These are phyloP conservation scores for Setaria viridis DNA, from an alignment of 202 grass and related monocot species.

Conservation along the genomic window DNA sequence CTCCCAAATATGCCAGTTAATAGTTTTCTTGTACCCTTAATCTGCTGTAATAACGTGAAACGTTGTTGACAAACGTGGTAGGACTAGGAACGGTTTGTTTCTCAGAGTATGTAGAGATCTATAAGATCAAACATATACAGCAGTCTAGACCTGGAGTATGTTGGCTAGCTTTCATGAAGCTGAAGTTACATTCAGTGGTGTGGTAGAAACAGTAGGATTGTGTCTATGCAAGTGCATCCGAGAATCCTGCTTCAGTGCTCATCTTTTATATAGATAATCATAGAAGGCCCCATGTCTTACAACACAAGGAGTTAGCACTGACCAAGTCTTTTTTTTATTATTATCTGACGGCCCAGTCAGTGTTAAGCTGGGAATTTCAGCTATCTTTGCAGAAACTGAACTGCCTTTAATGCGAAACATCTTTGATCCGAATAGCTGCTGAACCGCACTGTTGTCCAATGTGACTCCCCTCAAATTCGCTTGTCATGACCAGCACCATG, in stretches of 20 bases:
- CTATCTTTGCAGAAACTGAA: too few species aligned
- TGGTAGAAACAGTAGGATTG: background rate
- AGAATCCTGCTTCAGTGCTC: background rate
- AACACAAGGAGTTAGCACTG: background rate
- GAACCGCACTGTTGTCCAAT: too few species aligned
- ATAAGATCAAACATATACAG: background rate
- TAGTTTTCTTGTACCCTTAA: conserved; percentile 6
- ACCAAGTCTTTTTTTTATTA: background rate
- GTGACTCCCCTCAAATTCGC: too few species aligned
- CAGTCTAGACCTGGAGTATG: background rate
- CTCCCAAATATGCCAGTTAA: background rate
- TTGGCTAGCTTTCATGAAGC: background rate
- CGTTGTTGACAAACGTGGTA: conserved; percentile 18
- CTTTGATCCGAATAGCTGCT: too few species aligned
- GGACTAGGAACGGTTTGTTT: conserved; percentile 11
- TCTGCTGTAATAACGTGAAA: conserved; percentile 44
- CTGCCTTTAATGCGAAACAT: too few species aligned
- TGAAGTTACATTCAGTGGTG: background rate
- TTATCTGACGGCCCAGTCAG: background rate
- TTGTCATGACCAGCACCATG: too few species aligned
- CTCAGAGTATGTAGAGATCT: background rate
- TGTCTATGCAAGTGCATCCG: background rate
- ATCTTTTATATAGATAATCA: background rate
- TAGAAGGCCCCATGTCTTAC: background rate
- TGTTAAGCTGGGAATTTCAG: background rate